Evolutionary conservation across 768 basidiomycete species (phyloP).

Genomic region (Leucocoprinus birnbaumii): DNA sequence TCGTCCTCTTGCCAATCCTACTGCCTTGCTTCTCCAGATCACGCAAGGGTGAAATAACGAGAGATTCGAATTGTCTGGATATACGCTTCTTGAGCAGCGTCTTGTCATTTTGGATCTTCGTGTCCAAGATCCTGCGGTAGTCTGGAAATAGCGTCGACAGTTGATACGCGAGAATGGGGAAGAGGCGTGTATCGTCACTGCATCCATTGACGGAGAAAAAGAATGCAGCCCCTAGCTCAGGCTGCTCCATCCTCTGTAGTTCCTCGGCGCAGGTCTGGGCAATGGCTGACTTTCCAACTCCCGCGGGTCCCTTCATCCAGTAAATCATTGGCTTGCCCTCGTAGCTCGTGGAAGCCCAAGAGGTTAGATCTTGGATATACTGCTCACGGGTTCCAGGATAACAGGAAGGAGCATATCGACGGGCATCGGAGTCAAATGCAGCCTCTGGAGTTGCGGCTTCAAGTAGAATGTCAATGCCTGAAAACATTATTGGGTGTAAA

Average conservation of each 20-base stretch:
- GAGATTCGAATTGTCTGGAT: background rate
- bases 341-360: too few species aligned
- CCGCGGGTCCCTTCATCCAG: constrained; percentile 2
- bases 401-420: too few species aligned
- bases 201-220: background rate
- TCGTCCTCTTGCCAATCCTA: background rate
- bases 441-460: too few species aligned
- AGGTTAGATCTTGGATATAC: too few species aligned
- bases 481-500: too few species aligned
- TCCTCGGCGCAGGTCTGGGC: constrained; percentile 3
- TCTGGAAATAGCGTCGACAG: background rate
- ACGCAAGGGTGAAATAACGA: background rate
- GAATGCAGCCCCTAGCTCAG: background rate
- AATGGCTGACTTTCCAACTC: background rate
- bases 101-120: background rate
- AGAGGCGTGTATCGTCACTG: background rate
- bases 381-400: too few species aligned
- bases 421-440: too few species aligned
- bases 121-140: background rate
- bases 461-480: too few species aligned
- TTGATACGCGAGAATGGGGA: background rate
- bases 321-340: too few species aligned
- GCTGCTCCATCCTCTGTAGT: background rate
- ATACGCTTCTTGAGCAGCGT: background rate
- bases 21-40: background rate